Evolutionary conservation across 2,329 filamentous ascomycete species (phyloP).

Genomic region (Colletotrichum lini): DNA sequence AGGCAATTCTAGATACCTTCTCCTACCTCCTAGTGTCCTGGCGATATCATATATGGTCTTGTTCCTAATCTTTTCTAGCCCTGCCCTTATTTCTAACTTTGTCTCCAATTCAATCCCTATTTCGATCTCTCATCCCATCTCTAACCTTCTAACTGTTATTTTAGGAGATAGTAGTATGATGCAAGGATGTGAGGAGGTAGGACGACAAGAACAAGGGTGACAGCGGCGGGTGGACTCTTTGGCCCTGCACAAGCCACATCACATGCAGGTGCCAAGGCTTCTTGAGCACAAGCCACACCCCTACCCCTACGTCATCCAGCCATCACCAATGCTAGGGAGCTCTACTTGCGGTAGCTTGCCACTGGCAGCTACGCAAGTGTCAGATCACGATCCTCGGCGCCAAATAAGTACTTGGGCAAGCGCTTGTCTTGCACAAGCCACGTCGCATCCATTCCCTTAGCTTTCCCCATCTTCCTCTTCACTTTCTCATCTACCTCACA

Average conservation of each 20-base stretch:
- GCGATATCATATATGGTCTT: no score
- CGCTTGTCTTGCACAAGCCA: constrained; percentile 1
- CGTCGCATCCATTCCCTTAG: neutral
- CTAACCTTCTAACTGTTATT: no score
- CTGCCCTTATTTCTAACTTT: no score
- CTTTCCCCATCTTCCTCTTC: neutral
- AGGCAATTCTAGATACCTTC: no score
- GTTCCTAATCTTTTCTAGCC: no score
- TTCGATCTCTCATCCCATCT: no score
- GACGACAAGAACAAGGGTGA: no score
- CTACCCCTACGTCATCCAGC: constrained; percentile 37
- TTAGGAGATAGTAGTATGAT: no score
- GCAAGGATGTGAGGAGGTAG: no score
- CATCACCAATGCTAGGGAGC: constrained; percentile 39
- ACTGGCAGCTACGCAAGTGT: constrained; percentile 30
- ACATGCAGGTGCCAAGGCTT: neutral
- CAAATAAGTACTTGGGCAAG: constrained; percentile 27
- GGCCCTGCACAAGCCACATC: constrained; percentile 18
- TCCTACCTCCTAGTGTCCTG: no score
- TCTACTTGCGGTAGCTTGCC: constrained; percentile 28
- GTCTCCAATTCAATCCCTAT: no score
- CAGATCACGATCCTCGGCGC: constrained; percentile 34
- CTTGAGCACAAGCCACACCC: constrained; percentile 21
- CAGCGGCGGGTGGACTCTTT: neutral
- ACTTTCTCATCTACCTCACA: neutral